A percentile compares a stretch with the other conserved stretches of the same genome.
phyloP scores from a whole-genome alignment of 306 rosid genomes.

The Adenanthera pavonina region DNA sequence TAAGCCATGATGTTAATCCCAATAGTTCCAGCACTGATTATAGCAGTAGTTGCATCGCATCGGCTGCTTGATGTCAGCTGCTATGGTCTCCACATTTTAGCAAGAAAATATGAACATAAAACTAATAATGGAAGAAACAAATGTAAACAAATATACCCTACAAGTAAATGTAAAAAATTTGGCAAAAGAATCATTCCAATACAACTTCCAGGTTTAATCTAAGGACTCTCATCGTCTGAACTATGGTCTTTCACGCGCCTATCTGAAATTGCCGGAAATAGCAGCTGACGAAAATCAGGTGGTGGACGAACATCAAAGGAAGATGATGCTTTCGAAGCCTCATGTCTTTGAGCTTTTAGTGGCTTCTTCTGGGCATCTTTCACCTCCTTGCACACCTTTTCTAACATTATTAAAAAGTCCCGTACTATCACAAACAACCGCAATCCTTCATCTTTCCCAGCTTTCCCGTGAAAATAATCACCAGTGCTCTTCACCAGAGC shows the following conservation, averaged over 20 bases:
- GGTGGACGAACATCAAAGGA: conserved; percentile 49
- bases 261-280: conserved; percentile 68
- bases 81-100: neutral
- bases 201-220: conserved; percentile 53
- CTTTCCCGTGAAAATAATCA: conserved; percentile 90
- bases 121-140: conserved; percentile 20
- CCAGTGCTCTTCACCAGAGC: conserved; percentile 85
- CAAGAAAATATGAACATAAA: neutral
- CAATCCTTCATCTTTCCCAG: conserved; percentile 90
- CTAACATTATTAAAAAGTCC: conserved; percentile 85
- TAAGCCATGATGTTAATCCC: neutral
- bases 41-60: neutral
- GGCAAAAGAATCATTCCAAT: conserved; percentile 36
- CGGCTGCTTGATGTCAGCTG: neutral
- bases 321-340: conserved; percentile 39
- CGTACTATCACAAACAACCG: conserved; percentile 77
- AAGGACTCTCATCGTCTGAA: conserved; percentile 85
- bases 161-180: conserved; percentile 23
- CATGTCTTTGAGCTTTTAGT: conserved; percentile 49
- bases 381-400: conserved; percentile 81
- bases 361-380: conserved; percentile 51
- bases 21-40: neutral
- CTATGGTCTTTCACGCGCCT: conserved; percentile 66
- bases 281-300: conserved; percentile 55
- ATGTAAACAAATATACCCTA: conserved; percentile 5